phyloP scores from a whole-genome alignment of 2,329 filamentous ascomycete species.

The Pyricularia sp. region DNA sequence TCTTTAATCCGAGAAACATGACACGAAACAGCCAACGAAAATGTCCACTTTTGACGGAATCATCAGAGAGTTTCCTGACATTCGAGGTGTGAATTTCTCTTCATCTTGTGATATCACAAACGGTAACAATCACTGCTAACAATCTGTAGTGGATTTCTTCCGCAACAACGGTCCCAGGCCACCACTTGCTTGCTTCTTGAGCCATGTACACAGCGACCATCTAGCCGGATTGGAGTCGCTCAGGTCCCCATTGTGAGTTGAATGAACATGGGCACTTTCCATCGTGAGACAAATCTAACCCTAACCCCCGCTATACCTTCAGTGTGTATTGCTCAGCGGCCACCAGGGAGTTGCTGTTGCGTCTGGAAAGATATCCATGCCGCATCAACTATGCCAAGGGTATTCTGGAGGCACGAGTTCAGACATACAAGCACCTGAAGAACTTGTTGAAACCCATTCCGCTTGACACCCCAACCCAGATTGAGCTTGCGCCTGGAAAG shows the following conservation, averaged over 20 bases:
- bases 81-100: neutral
- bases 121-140: neutral
- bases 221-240: conserved; percentile 70
- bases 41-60: conserved; percentile 6
- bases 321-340: conserved; percentile 81
- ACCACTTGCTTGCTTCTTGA: conserved; percentile 78
- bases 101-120: neutral
- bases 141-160: conserved; percentile 71
- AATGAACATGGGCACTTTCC: neutral
- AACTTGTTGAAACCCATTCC: conserved; percentile 74
- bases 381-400: conserved; percentile 74
- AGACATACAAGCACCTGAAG: conserved; percentile 68
- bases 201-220: conserved; percentile 89
- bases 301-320: neutral
- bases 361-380: conserved; percentile 69
- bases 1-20: neutral
- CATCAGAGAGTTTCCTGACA: conserved; percentile 4
- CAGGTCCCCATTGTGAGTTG: conserved; percentile 58
- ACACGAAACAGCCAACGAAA: neutral
- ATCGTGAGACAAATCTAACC: neutral
- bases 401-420: conserved; percentile 63
- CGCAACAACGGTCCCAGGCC: conserved; percentile 45
- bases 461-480: conserved; percentile 64
- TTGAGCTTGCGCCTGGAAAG: conserved; percentile 63
- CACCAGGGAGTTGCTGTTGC: conserved; percentile 71